Evolutionary conservation across 2,329 filamentous ascomycete genomes (phyloP).

Genomic region (Raffaelea arxii): DNA sequence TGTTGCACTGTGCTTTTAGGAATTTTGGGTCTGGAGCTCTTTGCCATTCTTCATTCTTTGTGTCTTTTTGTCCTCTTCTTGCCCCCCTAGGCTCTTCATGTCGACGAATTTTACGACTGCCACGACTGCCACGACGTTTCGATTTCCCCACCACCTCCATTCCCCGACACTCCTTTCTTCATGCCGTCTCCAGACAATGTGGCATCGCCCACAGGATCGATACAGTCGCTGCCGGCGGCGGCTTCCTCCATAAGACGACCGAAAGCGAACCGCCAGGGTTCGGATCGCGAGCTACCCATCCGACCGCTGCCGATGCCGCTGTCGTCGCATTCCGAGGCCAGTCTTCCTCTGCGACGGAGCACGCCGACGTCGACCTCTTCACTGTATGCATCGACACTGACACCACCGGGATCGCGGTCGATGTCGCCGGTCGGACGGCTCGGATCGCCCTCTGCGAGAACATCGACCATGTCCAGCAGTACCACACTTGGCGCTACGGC

Average conservation of each 20-base stretch:
- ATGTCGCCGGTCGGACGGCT: slow-evolving; percentile 52
- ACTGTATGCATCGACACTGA: slow-evolving; percentile 55
- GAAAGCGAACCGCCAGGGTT: slow-evolving; percentile 26
- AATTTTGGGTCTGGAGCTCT: no score
- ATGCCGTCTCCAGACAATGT: slow-evolving; percentile 62
- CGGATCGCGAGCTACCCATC: background rate
- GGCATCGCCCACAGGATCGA: slow-evolving; percentile 53
- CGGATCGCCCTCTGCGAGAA: slow-evolving; percentile 41
- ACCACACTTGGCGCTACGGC: slow-evolving; percentile 1
- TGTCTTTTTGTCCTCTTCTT: no score
- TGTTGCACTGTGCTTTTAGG: no score
- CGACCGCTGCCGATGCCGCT: slow-evolving; percentile 23
- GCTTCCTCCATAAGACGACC: slow-evolving; percentile 48
- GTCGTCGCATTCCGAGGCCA: slow-evolving; percentile 42
- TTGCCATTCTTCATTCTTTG: no score
- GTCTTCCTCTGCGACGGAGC: slow-evolving; percentile 39
- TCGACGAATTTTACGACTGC: no score
- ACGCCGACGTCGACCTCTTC: slow-evolving; percentile 51
- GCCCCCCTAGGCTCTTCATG: no score
- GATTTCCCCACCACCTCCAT: background rate
- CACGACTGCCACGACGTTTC: no score
- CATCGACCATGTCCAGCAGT: slow-evolving; percentile 36
- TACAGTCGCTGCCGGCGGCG: slow-evolving; percentile 60
- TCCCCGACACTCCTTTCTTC: slow-evolving; percentile 25
- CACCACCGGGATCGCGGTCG: slow-evolving; percentile 58